Base-by-base conservation (phyloP, 305 asterid species). In the Fraxinus greggii region DNA sequence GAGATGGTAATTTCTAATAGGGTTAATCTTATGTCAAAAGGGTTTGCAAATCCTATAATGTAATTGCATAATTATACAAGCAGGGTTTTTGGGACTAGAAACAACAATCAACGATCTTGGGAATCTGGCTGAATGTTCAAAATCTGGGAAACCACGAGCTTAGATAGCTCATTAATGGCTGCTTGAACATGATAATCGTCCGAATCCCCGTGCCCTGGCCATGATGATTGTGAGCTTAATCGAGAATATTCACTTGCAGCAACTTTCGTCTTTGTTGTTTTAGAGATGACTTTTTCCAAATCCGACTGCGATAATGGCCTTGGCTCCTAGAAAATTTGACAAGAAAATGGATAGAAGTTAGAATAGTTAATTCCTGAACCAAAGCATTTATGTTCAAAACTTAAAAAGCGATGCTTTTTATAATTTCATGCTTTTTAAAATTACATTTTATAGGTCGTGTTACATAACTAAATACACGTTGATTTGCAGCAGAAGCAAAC, bases 261-360 rank as follows among this genome's bases (percentile, higher is more conserved):
- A 81, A 87, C 85, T 54, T 81, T 90, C 5, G 98, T 93, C 72
- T 88, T 92, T 38, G 85, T 93, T 48, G 93, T 84, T 24, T 92
- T 91, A 2, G 88, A 82, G 42, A 93, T 61, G 40, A 88, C 96
- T 76, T 80, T 88, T 84, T 92, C 94, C 86, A 95, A 83, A 87
- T 95, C 98, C 2, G n/a, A 67, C 85, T 90, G 91, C 1, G 92
- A 74, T 85, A 95, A 89, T 72, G 92, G 90, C 83, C 99, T 91
- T 10, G 93, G 89, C 77, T 89, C 96, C 97, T 94, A 89, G 26
- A 78, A 72, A 31, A 75, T 7, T 15, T 59, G 72, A 31, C 33
- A 38, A 5, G 4, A 48, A 28, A 40, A 67, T 75, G 77, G 48
- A 61, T 28, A 5, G 42, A 13, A 13, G 74, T 67, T 12, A 29